Base-by-base conservation (phyloP, 495 filamentous ascomycete genomes). In the Pyrenula aspistea region DNA sequence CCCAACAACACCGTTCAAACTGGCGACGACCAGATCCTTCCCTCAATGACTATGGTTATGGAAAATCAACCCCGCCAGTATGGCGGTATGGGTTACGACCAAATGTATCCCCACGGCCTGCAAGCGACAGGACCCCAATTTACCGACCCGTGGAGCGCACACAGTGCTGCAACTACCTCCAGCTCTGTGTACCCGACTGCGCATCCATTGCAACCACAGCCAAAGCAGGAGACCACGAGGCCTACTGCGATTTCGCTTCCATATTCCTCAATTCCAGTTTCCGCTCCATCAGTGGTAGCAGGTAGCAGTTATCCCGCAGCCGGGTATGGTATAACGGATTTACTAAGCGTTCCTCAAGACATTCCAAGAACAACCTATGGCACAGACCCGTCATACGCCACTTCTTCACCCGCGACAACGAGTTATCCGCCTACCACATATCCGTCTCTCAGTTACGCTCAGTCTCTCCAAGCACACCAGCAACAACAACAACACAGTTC, bases 1-100 rank as follows among this genome's bases (percentile, higher is more conserved):
- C 31, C 4, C 15, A 42, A 42, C 31, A 42, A 42, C 31, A 42
- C 15, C 15, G 31, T 42, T 42, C 31, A 42, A 4, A 15, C 31
- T 42, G 31, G 31, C 31, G 31, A 42, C 31, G 8, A 15, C 31
- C 31, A 42, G 15, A 8, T 42, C 19, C 50, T 52, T 20, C 20
- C 20, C 73, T 70, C 76, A 71, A 85, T 89, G 82, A 89, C 87
- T 76, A 86, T 94, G 83, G 89, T 92, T 74, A 83, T 93, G 73
- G 87, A 90, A 73, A 81, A 83, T 68, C 85, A 91, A 71, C 87
- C 88, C 76, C 89, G 88, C 76, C 77, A 80, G 53, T 84, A 89
- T 71, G 83, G 88, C 74, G 81, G 80, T 61, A 81, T 92, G 77
- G 80, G 81, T 70, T 95, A 91, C 76, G 87, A 92, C 70, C 83